Base-by-base conservation (phyloP, 2,329 filamentous ascomycete genomes). In the Phyllosticta paracitricarpa region DNA sequence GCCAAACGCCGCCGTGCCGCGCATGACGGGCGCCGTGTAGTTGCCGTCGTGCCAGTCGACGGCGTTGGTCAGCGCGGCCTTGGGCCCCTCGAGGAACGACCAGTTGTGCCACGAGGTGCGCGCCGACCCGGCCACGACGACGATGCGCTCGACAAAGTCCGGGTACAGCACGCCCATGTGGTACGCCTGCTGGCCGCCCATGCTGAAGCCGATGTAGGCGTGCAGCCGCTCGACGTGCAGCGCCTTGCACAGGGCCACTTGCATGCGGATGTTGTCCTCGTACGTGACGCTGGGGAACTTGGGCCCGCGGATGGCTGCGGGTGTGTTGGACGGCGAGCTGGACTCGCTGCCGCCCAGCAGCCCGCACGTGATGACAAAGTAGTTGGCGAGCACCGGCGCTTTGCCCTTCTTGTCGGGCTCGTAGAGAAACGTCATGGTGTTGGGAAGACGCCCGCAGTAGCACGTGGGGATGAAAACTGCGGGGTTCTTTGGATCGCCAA, bases 131-230 rank as follows among this genome's bases (percentile, higher is more conserved):
- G 79, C 82, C 33, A 83, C 77, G 0, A 79, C 76, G 7, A 81
- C 58, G 54, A 61, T 52, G 54, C 58, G 58, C 17, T 56, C 77
- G 51, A 77, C 73, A 30, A 82, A 80, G n/a, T 75, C 73, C 0
- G 81, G 80, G 59, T 76, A 80, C 54, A 81, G 73, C 1, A 77
- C 73, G 4, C 74, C 68, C 79, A 80, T 81, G 64, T 84, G 78
- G 61, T 80, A 84, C 2, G 80, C 75, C 61, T 82, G 77, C 24
- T 77, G 78, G 1, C 80, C 82, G 48, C 81, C 82, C 81, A 84
- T 82, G 56, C 78, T 81, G 75, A 82, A 84, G 1, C 82, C 82
- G 2, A 83, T 66, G 33, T 82, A 78, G 9, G 77, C 75, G 14
- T 78, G 74, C 0, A 82, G 71, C 40, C 75, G 70, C 12, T 67